Evolutionary conservation across 2,329 filamentous ascomycete genomes (phyloP).

Genomic region (Penicillium expansum): DNA sequence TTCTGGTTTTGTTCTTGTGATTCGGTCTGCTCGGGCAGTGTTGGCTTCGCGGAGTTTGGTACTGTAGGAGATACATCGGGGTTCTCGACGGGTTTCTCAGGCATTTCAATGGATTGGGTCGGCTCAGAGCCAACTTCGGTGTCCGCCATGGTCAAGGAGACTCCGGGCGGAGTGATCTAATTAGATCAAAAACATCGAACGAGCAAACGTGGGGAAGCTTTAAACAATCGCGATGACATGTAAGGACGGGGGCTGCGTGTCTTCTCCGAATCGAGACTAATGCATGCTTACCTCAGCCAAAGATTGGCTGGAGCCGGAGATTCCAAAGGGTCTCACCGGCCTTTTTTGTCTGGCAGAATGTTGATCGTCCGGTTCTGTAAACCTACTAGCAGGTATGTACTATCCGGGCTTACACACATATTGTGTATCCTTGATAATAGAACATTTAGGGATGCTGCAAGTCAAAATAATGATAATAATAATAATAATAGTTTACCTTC

Average conservation of each 20-base stretch:
- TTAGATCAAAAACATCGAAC: conserved; percentile 25
- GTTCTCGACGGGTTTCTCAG: conserved; percentile 30
- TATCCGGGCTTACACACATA: not conserved
- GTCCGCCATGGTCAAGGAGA: conserved; percentile 43
- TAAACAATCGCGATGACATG: conserved; percentile 7
- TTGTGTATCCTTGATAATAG: not conserved
- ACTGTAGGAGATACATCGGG: conserved; percentile 26
- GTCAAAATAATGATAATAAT: rapidly evolving
- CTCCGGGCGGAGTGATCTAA: conserved; percentile 34
- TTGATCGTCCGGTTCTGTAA: not conserved
- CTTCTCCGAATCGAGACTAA: conserved; percentile 29
- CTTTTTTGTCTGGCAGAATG: not conserved
- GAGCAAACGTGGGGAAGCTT: conserved; percentile 14
- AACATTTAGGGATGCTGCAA: rapidly evolving
- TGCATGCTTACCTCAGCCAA: conserved; percentile 20
- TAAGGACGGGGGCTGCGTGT: conserved; percentile 28
- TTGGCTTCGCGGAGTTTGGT: conserved; percentile 34
- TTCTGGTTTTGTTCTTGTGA: conserved; percentile 30
- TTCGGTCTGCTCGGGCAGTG: conserved; percentile 28
- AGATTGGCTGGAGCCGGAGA: not conserved
- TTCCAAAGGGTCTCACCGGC: not conserved
- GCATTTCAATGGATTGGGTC: conserved; percentile 22
- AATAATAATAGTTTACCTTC: too few relatives aligned
- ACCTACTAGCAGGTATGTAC: too few relatives aligned
- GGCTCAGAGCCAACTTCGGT: conserved; percentile 39